A percentile compares a stretch with the other conserved stretches of the same genome.
These are phyloP conservation scores for Malus hybrid DNA, from an alignment of 331 rosid species.

Conservation along the genomic window DNA sequence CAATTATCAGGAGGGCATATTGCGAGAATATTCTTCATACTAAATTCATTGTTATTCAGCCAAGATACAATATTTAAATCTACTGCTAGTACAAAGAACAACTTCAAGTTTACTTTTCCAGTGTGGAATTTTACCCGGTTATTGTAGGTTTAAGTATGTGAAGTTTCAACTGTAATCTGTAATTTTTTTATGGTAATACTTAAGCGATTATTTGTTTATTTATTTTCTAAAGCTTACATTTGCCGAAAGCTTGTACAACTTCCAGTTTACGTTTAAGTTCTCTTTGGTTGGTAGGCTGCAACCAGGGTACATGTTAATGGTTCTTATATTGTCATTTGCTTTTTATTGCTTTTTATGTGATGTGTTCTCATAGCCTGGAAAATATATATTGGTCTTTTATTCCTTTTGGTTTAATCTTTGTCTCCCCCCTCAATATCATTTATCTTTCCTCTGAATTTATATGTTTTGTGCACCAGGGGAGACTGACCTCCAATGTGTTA, in stretches of 20 bases:
- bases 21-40: slow-evolving; percentile 19
- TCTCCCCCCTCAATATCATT: not conserved
- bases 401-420: not conserved
- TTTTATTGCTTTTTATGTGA: not conserved
- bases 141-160: not conserved
- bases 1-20: slow-evolving; percentile 26
- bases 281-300: not conserved
- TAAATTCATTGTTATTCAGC: slow-evolving; percentile 5
- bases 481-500: slow-evolving; percentile 84
- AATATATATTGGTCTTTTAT: not conserved
- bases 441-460: slow-evolving; percentile 20
- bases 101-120: not conserved
- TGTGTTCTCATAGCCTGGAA: not conserved
- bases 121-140: not conserved
- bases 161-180: not conserved
- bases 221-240: not conserved
- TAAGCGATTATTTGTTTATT: not conserved
- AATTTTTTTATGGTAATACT: not conserved
- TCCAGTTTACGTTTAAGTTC: not conserved
- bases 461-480: slow-evolving; percentile 58
- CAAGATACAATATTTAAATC: slow-evolving; percentile 9
- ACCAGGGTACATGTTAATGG: not conserved
- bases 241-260: not conserved
- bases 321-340: not conserved
- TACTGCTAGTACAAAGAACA: not conserved